Conservation (phyloP, 1,284 basidiomycete genomes). For the Omphalotus olearius region DNA sequence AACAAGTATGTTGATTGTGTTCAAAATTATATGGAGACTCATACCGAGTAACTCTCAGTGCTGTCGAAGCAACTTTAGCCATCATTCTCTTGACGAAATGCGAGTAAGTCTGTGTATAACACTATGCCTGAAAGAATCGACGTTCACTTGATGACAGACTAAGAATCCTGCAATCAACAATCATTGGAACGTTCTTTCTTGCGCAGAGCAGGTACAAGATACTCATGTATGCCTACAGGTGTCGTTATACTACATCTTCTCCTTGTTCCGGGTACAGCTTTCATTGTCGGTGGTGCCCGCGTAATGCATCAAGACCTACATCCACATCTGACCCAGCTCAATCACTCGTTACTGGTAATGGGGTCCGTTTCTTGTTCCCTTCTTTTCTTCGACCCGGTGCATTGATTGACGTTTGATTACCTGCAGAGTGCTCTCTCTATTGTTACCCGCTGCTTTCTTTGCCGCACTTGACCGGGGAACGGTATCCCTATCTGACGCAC, state of each 20-base stretch:
- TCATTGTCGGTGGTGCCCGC: slow-evolving; percentile 43
- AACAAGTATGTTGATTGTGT: slow-evolving; percentile 45
- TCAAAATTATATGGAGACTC: neutral
- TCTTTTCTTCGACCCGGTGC: slow-evolving; percentile 1
- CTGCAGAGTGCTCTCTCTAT: slow-evolving; percentile 52
- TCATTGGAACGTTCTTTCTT: slow-evolving; percentile 31
- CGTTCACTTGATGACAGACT: slow-evolving; percentile 21
- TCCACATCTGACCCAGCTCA: slow-evolving; percentile 51
- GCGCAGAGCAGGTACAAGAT: neutral
- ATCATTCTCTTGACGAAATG: slow-evolving; percentile 61
- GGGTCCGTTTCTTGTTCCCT: slow-evolving; percentile 41
- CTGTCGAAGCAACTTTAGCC: slow-evolving; percentile 62
- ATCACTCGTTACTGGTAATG: slow-evolving; percentile 61
- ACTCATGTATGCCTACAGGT: slow-evolving; percentile 24
- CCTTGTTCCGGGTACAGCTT: slow-evolving; percentile 46
- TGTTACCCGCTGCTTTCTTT: slow-evolving; percentile 64
- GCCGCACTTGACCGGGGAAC: slow-evolving; percentile 47
- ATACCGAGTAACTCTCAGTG: slow-evolving; percentile 23
- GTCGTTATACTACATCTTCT: slow-evolving; percentile 49
- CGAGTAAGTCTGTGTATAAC: slow-evolving; percentile 43
- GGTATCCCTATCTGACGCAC: slow-evolving; percentile 20
- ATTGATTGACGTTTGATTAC: neutral
- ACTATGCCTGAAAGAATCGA: neutral
- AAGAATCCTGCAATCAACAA: slow-evolving; percentile 42
- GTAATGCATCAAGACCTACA: slow-evolving; percentile 44